Evolutionary conservation across 331 rosid genomes (phyloP), one percentile per base, ranked within the genome.

Genomic region (Rhamnella rubrinervis): DNA sequence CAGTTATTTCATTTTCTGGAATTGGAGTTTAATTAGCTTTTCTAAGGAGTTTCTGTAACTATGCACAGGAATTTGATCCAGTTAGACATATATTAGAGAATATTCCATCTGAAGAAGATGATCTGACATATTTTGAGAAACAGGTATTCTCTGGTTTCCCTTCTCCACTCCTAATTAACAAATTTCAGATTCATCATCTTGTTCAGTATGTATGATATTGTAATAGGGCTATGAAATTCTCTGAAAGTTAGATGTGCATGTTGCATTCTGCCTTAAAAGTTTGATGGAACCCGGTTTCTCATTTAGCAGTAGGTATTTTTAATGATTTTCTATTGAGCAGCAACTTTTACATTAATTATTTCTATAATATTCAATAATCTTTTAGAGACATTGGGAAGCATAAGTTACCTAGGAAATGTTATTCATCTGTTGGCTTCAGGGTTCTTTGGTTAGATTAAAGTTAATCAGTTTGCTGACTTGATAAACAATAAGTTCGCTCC

Each of bases 41-140:
- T 65, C 61, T 72, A 51, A 75, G 74, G 68, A 26, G 63, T 41
- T 72, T 46, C 58, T 49, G 35, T 61, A 59, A 70, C 66, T 62
- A 26, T 63, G 35, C 78, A 85, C 96, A 95, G 99, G 92, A 87
- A 18, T 91, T 95, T 52, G 97, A 95, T 81, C 96, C 99, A 44
- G 84, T 91, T 52, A 82, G 83, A 75, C 88, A 89, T 85, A 78
- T 95, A 67, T 63, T 95, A 78, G 92, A 95, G 83, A 90, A 79
- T 59, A 71, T 82, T 78, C 88, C 96, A 55, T 73, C 85, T 21
- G 97, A 86, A 59, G 97, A 87, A 67, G 77, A 69, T 68, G 99
- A 91, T 74, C 82, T 89, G 63, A 77, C 81, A 35, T 77, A 87
- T 82, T 85, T 95, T 77, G 99, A 95, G 89, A 86, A 81, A 76